Evolutionary conservation across 441 rosid species (phyloP), one percentile per base, ranked within the genome.

Genomic region (Hura crepitans): DNA sequence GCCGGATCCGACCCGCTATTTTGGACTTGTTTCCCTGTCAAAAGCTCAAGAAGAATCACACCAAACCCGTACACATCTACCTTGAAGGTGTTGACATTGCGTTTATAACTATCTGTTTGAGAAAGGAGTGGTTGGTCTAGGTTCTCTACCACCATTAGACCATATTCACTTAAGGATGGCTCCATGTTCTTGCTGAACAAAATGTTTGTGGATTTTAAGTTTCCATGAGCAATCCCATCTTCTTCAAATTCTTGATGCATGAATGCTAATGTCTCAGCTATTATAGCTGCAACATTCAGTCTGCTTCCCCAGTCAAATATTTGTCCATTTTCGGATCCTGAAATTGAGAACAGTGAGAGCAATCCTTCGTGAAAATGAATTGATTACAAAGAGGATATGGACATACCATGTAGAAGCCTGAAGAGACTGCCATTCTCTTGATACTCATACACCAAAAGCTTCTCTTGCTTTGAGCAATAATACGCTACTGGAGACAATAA

Each of bases 181-280:
- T 84, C 88, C 85, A 83, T 80, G 20, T 77, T 77, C 39, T 69
- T 57, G 83, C 78, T 58, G 75, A 89, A 78, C 69, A 89, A 60
- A 30, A 86, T 83, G 79, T 85, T 84, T n/a, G 86, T 73, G 69
- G 89, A 80, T 77, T 89, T 89, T 71, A 89, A 66, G 84, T 84
- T 84, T 25, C 91, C 94, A 71, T 84, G 91, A 23, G 87, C 85
- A 25, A 86, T 84, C 58, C 77, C 79, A 55, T 80, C 85, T 62
- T 83, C 78, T 0, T 5, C 55, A 35, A 86, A 85, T 77, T 77
- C 81, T 59, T 72, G 61, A 46, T 86, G 89, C 81, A 83, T 76
- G 64, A 72, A 81, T 72, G 84, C 81, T 54, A 86, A 72, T 33
- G 89, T 79, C 46, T 81, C 75, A 0, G 89, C 73, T 33, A 83